Evolutionary conservation across 148 eudicot species (phyloP).

Genomic region (Pharnaceum exiguum): DNA sequence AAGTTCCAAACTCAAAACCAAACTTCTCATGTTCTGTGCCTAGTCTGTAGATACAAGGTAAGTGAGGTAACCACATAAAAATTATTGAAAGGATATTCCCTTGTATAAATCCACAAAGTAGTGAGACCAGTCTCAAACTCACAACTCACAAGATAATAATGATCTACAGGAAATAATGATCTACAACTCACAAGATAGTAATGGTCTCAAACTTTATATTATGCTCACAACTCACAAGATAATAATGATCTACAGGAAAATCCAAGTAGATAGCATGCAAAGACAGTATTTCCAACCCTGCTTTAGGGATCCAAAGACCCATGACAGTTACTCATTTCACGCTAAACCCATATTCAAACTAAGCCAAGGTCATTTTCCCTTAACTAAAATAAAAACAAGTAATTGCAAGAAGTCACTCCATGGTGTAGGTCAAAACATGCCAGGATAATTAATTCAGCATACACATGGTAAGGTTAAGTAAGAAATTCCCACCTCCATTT

Average conservation of each 20-base stretch:
- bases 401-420: neutral
- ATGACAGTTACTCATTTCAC: too few species aligned
- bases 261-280: too few species aligned
- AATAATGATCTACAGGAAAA: neutral
- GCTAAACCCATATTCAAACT: too few species aligned
- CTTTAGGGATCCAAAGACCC: too few species aligned
- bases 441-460: neutral
- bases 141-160: neutral
- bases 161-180: neutral
- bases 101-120: neutral
- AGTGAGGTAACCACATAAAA: neutral
- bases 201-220: too few species aligned
- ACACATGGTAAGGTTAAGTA: too few species aligned
- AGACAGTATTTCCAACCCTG: too few species aligned
- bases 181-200: neutral
- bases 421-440: too few species aligned
- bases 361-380: too few species aligned
- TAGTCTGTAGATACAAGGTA: constrained; percentile 52
- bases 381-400: neutral
- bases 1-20: constrained; percentile 79
- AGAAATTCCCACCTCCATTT: constrained; percentile 68
- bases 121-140: neutral
- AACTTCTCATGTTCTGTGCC: constrained; percentile 99
- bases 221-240: too few species aligned
- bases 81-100: neutral